These are phyloP conservation scores for Panaeolus papilionaceus DNA, from an alignment of 768 basidiomycete species.

Conservation along the genomic window DNA sequence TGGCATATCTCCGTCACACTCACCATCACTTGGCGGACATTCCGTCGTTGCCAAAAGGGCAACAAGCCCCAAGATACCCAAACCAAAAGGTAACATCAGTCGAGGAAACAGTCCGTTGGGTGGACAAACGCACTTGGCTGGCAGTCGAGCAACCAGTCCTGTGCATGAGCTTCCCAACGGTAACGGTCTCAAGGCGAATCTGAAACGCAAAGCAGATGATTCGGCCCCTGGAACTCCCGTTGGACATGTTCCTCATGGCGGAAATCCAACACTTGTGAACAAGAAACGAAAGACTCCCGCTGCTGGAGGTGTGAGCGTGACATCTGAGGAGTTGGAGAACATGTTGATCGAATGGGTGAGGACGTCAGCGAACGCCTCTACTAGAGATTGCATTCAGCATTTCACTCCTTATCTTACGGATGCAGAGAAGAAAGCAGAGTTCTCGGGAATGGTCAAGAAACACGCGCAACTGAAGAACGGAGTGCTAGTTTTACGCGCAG, in stretches of 20 bases:
- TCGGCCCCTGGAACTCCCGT: conserved; percentile 38
- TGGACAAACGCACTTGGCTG: conserved; percentile 56
- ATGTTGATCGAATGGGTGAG: conserved; percentile 82
- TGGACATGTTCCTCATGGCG: conserved; percentile 22
- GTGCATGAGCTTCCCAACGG: conserved; percentile 32
- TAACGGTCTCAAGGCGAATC: conserved; percentile 33
- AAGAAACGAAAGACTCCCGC: conserved; percentile 67
- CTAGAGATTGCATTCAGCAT: conserved; percentile 80
- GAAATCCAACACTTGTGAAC: conserved; percentile 35
- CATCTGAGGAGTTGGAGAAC: conserved; percentile 63
- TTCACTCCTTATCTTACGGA: conserved; percentile 80
- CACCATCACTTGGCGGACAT: conserved; percentile 71
- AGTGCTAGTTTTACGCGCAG: conserved; percentile 57
- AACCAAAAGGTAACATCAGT: conserved; percentile 55
- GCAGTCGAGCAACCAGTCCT: conserved; percentile 53
- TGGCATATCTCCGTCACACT: conserved; percentile 62
- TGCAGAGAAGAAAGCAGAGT: conserved; percentile 70
- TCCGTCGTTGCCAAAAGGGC: conserved; percentile 84
- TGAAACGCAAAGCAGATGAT: conserved; percentile 57
- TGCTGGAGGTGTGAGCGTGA: conserved; percentile 39
- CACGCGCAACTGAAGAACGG: conserved; percentile 76
- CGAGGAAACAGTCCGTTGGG: conserved; percentile 67
- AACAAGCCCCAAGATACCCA: conserved; percentile 78
- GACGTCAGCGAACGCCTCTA: conserved; percentile 71
- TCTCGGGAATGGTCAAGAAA: conserved; percentile 82